Evolutionary conservation across 2,329 filamentous ascomycete species (phyloP).

Genomic region (Penicillium sp.): DNA sequence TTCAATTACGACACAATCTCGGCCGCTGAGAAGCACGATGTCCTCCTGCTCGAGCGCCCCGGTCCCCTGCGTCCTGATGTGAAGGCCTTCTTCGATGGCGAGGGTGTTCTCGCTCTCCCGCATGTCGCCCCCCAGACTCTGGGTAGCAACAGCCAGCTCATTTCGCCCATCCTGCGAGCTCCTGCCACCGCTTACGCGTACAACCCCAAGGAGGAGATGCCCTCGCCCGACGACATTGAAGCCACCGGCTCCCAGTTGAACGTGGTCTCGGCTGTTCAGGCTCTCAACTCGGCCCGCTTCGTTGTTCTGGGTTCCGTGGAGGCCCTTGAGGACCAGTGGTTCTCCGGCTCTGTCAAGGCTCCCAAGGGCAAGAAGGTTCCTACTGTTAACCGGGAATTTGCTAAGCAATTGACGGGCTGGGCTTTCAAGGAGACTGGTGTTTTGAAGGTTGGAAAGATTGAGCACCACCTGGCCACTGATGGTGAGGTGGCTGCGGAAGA

Average conservation of each 20-base stretch:
- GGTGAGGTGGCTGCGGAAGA: conserved; percentile 51
- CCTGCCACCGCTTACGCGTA: conserved; percentile 87
- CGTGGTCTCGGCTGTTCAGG: conserved; percentile 83
- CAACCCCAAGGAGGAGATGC: conserved; percentile 82
- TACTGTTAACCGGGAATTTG: conserved; percentile 81
- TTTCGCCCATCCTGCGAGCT: conserved; percentile 79
- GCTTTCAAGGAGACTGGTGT: conserved; percentile 93
- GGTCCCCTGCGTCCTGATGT: conserved; percentile 64
- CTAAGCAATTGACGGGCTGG: conserved; percentile 85
- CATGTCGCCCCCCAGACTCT: conserved; percentile 77
- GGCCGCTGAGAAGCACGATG: conserved; percentile 81
- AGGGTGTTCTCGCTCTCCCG: conserved; percentile 75
- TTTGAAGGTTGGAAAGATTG: conserved; percentile 75
- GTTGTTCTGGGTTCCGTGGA: conserved; percentile 83
- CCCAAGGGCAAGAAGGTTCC: conserved; percentile 56
- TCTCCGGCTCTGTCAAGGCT: conserved; percentile 72
- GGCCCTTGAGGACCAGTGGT: conserved; percentile 85
- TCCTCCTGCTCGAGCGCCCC: conserved; percentile 75
- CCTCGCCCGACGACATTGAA: conserved; percentile 75
- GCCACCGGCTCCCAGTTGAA: conserved; percentile 80
- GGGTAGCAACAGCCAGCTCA: conserved; percentile 70
- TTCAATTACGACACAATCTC: conserved; percentile 85
- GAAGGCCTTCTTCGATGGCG: conserved; percentile 74
- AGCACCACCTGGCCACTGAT: conserved; percentile 66
- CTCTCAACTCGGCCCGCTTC: conserved; percentile 88